These are phyloP conservation scores for Rhodofomes roseus DNA, from an alignment of 1,284 basidiomycete species.

Conservation along the genomic window DNA sequence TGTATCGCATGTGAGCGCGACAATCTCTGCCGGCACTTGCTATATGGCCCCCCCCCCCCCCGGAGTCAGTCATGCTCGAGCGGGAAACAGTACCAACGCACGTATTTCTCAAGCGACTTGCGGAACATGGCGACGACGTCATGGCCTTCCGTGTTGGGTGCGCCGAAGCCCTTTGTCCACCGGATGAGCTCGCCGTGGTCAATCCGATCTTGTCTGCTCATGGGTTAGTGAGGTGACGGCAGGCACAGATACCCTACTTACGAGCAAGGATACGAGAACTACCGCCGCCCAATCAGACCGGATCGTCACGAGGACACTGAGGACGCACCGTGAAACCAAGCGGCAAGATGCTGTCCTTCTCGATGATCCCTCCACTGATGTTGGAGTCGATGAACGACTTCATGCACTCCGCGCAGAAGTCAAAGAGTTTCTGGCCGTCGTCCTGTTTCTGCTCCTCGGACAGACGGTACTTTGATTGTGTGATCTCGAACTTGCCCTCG, in stretches of 20 bases:
- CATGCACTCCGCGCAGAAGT: constrained; percentile 96
- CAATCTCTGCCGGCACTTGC: constrained; percentile 73
- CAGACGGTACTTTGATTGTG: constrained; percentile 95
- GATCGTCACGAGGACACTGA: not conserved
- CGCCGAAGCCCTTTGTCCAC: constrained; percentile 99
- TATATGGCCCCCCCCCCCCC: constrained; percentile 29
- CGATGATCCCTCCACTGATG: constrained; percentile 58
- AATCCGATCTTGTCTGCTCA: constrained; percentile 78
- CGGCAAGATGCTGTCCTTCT: constrained; percentile 72
- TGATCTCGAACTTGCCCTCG: constrained; percentile 94
- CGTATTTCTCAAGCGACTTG: constrained; percentile 73
- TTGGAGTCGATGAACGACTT: constrained; percentile 87
- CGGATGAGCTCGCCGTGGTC: constrained; percentile 95
- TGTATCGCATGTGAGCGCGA: constrained; percentile 94
- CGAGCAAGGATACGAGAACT: constrained; percentile 95
- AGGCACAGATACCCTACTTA: constrained; percentile 36
- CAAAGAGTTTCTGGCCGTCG: constrained; percentile 93
- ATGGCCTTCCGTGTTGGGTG: constrained; percentile 86
- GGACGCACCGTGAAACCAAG: constrained; percentile 88
- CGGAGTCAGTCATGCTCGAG: constrained; percentile 8
- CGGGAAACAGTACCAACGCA: constrained; percentile 28
- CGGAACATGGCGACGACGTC: constrained; percentile 95
- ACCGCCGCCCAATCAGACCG: not conserved
- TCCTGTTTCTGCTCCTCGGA: constrained; percentile 98
- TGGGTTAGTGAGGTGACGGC: not conserved